A percentile compares a stretch with the other conserved stretches of the same genome.
phyloP scores from a whole-genome alignment of 768 basidiomycete species.

The Candolleomyces aberdarensis region DNA sequence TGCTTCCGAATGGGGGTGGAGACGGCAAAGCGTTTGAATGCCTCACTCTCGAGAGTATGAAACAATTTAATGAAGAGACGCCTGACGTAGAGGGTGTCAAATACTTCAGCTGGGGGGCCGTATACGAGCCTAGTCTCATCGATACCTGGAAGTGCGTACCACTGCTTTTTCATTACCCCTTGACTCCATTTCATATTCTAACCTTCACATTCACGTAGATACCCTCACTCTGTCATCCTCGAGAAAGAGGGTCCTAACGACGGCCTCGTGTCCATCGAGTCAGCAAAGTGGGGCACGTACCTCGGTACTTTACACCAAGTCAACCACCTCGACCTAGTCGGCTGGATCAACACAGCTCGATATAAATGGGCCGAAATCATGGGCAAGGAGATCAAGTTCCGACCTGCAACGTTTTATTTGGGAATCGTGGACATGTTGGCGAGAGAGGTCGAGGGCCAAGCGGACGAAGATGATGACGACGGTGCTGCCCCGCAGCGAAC shows the following conservation, averaged over 20 bases:
- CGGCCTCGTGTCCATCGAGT: conserved; percentile 86
- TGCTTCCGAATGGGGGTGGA: conserved; percentile 89
- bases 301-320: conserved; percentile 89
- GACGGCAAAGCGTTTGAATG: conserved; percentile 93
- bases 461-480: conserved; percentile 10
- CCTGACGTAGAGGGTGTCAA: conserved; percentile 74
- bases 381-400: conserved; percentile 88
- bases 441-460: conserved; percentile 64
- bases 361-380: conserved; percentile 89
- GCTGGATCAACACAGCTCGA: conserved; percentile 88
- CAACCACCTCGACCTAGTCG: conserved; percentile 89
- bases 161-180: neutral
- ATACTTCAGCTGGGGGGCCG: conserved; percentile 96
- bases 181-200: conserved; percentile 9
- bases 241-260: conserved; percentile 93
- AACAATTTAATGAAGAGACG: conserved; percentile 81
- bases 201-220: conserved; percentile 25
- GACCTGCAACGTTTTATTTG: conserved; percentile 88
- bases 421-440: conserved; percentile 79
- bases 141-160: conserved; percentile 73
- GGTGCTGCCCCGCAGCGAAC: neutral
- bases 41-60: conserved; percentile 84
- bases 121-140: conserved; percentile 82
- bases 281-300: conserved; percentile 93
- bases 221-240: conserved; percentile 76